These are phyloP conservation scores for Coelastrella sp. DNA, from an alignment of 139 green algal genomes.

Conservation along the genomic window DNA sequence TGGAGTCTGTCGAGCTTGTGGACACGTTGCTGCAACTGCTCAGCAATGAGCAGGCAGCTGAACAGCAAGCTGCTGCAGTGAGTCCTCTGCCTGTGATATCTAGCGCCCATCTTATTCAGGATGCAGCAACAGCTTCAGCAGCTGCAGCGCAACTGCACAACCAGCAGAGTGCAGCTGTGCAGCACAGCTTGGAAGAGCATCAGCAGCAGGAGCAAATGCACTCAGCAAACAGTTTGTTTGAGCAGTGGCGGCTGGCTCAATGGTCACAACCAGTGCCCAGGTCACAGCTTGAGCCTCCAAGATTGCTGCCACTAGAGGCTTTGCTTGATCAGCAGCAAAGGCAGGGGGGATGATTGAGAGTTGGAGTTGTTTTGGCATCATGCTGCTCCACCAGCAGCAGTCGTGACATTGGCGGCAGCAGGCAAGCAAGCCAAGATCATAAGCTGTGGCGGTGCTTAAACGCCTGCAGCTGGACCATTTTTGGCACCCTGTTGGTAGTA, in stretches of 20 bases:
- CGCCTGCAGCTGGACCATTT: no score
- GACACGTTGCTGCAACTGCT: constrained; percentile 34
- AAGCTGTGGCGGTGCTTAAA: neutral
- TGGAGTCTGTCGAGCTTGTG: constrained; percentile 27
- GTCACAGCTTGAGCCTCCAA: constrained; percentile 9
- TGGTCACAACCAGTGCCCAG: neutral
- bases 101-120: no score
- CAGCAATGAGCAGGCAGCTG: neutral
- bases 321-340: neutral
- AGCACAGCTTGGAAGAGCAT: neutral
- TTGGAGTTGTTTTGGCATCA: no score
- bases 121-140: constrained; percentile 16
- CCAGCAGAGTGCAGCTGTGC: neutral
- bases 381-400: no score
- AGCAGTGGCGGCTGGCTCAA: neutral
- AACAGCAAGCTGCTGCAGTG: constrained; percentile 9
- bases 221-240: neutral
- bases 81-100: no score
- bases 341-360: neutral
- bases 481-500: constrained; percentile 64
- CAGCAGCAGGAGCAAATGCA: neutral
- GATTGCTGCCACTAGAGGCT: constrained; percentile 10
- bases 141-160: neutral
- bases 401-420: no score
- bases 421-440: neutral